Evolutionary conservation across 2,329 filamentous ascomycete species (phyloP).

Genomic region (Lachnum nothofagi): DNA sequence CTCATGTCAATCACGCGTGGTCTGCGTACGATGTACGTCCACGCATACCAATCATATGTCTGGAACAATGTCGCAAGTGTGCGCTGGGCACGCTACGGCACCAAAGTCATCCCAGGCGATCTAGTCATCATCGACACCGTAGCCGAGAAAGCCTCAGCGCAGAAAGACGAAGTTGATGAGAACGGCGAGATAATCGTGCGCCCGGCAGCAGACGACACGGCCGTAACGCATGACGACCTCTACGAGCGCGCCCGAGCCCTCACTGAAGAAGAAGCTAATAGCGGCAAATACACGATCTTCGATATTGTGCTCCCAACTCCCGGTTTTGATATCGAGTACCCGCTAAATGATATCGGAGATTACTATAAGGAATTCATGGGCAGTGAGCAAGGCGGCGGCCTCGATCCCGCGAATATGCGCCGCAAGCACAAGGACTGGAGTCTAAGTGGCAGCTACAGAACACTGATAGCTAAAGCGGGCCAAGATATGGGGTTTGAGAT

Average conservation of each 20-base stretch:
- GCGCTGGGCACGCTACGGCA: constrained; percentile 72
- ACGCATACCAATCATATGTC: constrained; percentile 90
- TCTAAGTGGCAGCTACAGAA: constrained; percentile 82
- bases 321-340: constrained; percentile 85
- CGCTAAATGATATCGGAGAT: constrained; percentile 72
- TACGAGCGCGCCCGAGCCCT: constrained; percentile 69
- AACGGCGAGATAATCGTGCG: constrained; percentile 42
- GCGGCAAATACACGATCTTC: constrained; percentile 72
- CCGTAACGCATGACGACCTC: constrained; percentile 47
- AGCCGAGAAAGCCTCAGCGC: constrained; percentile 9
- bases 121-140: constrained; percentile 41
- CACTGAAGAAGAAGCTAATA: constrained; percentile 69
- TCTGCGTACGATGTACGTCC: constrained; percentile 87
- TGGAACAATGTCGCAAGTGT: constrained; percentile 85
- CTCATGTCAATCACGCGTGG: constrained; percentile 74
- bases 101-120: constrained; percentile 75
- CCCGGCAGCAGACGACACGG: constrained; percentile 52
- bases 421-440: constrained; percentile 81
- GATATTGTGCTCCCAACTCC: constrained; percentile 91
- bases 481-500: constrained; percentile 62
- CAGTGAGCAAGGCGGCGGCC: constrained; percentile 65
- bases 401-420: constrained; percentile 84
- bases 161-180: constrained; percentile 33
- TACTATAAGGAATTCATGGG: constrained; percentile 87
- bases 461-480: constrained; percentile 67